Evolutionary conservation across 78 protist genomes (phyloP), one percentile per base, ranked within the genome.

Genomic region (Protostelium mycophagum): DNA sequence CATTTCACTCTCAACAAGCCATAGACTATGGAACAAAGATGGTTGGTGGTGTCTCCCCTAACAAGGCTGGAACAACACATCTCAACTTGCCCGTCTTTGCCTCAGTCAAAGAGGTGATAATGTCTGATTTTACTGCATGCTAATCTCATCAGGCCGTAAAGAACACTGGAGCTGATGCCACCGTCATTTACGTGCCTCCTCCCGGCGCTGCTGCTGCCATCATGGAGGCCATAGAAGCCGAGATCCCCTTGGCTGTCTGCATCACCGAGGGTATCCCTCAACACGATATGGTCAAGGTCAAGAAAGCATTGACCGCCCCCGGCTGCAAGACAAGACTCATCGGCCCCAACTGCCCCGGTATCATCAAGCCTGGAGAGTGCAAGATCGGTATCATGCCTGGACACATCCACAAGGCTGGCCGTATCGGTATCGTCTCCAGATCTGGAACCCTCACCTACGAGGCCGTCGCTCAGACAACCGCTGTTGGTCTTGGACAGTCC

Each of bases 351-450:
- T 99, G 99, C 92, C 98, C 98, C 83, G 99, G 99, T 36, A 96
- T 99, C 97, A 99, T 99, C 96, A 97, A 94, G 95, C 99, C 99
- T 9, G 99, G 96, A 31, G 99, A 97, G 92, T 99, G 99, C 97
- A 99, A 99, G 93, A 99, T 99, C 87, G 99, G 99, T 85, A 99
- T 99, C 95, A 99, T 99, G 99, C 99, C 99, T 73, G 99, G 99
- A 51, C 98, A 98, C 95, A 99, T 99, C 92, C 99, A 99, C 97
- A 89, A 36, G 90, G 85, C 89, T 87, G 99, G 99, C 34, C 93
- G 92, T 90, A 99, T 99, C 39, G 99, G 99, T 51, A 89, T 99
- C 87, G 99, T 99, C 29, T 98, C 99, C 29, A 95, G 99, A 83
- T 97, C 98, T 38, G 99, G 99, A 86, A 99, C 99, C 31, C 96